These are phyloP conservation scores for Breviolum minutum DNA, from an alignment of 73 alveolate species.

Conservation along the genomic window DNA sequence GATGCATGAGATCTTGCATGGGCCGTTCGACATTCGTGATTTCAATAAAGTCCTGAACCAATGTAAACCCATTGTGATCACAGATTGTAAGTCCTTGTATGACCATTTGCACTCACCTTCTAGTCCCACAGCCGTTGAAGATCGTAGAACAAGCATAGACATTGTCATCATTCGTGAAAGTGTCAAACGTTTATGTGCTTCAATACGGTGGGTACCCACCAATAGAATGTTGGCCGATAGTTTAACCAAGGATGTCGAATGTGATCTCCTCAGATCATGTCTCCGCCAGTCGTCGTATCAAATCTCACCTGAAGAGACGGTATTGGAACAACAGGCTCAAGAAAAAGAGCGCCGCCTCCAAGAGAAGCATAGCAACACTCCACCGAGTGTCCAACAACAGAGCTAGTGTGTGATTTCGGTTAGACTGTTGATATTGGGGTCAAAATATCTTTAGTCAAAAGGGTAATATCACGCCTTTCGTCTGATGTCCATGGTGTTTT, in stretches of 20 bases:
- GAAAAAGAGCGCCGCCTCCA: too few species aligned
- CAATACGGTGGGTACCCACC: background rate
- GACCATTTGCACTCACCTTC: constrained; percentile 14
- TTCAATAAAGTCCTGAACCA: background rate
- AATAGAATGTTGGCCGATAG: background rate
- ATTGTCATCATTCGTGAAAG: background rate
- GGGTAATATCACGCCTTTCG: too few species aligned
- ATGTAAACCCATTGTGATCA: background rate
- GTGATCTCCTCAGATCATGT: background rate
- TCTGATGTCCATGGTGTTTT: too few species aligned
- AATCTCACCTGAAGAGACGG: too few species aligned
- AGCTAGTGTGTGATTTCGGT: too few species aligned
- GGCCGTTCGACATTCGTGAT: background rate
- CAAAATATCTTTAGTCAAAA: too few species aligned
- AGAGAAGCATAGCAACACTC: too few species aligned
- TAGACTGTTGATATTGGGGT: too few species aligned
- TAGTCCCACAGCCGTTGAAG: background rate
- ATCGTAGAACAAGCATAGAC: background rate
- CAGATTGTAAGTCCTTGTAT: background rate
- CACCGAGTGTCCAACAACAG: too few species aligned
- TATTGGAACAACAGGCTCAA: too few species aligned
- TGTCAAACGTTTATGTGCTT: background rate
- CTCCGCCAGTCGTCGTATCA: too few species aligned
- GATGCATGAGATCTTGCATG: background rate
- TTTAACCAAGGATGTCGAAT: background rate